A percentile compares a stretch with the other conserved stretches of the same genome.
These are phyloP conservation scores for Lactarius sp. DNA, from an alignment of 768 basidiomycete genomes.

Conservation along the genomic window DNA sequence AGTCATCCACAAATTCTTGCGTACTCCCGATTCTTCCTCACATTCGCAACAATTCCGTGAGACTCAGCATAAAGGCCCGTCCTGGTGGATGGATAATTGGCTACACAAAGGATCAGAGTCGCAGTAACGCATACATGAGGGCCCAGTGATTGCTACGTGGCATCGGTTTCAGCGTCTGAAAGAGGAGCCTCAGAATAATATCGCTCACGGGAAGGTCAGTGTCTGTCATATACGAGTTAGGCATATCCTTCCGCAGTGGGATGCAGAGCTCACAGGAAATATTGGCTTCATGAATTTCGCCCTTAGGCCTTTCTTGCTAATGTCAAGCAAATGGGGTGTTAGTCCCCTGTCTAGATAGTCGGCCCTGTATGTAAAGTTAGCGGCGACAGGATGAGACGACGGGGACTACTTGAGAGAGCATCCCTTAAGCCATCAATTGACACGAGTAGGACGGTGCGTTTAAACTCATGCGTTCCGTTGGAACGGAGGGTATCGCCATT, in stretches of 20 bases:
- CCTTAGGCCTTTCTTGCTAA: constrained; percentile 77
- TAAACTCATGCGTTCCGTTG: constrained; percentile 83
- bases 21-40: constrained; percentile 32
- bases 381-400: not conserved
- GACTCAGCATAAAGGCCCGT: constrained; percentile 88
- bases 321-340: constrained; percentile 76
- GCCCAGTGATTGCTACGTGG: constrained; percentile 79
- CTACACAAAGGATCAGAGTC: not conserved
- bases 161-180: not conserved
- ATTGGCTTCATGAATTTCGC: constrained; percentile 86
- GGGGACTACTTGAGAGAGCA: not conserved
- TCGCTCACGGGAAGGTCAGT: constrained; percentile 80
- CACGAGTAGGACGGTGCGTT: constrained; percentile 74
- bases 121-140: constrained; percentile 52
- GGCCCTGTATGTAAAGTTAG: constrained; percentile 43
- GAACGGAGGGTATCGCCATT: constrained; percentile 45
- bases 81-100: constrained; percentile 38
- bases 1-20: not conserved
- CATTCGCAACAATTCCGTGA: constrained; percentile 89
- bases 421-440: constrained; percentile 82
- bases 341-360: constrained; percentile 83
- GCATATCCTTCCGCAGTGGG: not conserved
- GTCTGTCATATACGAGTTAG: constrained; percentile 44
- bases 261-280: constrained; percentile 60
- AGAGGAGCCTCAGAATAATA: not conserved